phyloP scores from a whole-genome alignment of 2,329 filamentous ascomycete genomes.

The Neurospora crassa region DNA sequence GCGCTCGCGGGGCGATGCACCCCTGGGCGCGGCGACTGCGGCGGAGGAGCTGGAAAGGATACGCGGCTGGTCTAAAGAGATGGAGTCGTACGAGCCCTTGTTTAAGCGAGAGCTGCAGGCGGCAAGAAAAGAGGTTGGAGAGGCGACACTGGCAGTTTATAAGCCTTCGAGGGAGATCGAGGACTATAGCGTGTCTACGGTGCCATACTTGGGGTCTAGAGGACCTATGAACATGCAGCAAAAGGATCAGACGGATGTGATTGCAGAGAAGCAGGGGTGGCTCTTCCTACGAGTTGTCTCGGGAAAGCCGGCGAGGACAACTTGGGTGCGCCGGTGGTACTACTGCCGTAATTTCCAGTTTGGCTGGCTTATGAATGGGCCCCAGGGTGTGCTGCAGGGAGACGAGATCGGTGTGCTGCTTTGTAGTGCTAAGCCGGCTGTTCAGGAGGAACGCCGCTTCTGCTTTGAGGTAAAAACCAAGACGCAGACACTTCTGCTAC shows the following conservation, averaged over 20 bases:
- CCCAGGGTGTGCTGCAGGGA: conserved; percentile 83
- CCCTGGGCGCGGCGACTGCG: conserved; percentile 30
- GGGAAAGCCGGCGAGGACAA: conserved; percentile 82
- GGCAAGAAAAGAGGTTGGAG: conserved; percentile 74
- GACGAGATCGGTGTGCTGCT: conserved; percentile 93
- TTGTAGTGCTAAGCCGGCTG: conserved; percentile 83
- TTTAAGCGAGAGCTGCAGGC: conserved; percentile 75
- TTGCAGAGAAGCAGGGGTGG: conserved; percentile 88
- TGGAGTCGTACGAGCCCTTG: conserved; percentile 78
- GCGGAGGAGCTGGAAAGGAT: conserved; percentile 82
- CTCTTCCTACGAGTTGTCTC: conserved; percentile 72
- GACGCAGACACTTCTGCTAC: conserved; percentile 77
- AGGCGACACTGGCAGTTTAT: conserved; percentile 57
- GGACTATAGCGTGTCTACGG: conserved; percentile 82
- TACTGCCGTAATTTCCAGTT: conserved; percentile 95
- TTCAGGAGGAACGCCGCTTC: conserved; percentile 87
- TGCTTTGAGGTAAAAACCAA: conserved; percentile 99
- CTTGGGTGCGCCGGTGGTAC: conserved; percentile 88
- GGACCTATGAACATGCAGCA: conserved; percentile 55
- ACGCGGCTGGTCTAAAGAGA: conserved; percentile 84
- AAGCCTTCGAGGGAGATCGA: conserved; percentile 88
- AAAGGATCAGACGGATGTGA: conserved; percentile 33
- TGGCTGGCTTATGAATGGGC: conserved; percentile 80
- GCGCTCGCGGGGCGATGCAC: background rate
- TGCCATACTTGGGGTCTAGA: conserved; percentile 70